These are phyloP conservation scores for Neurospora sp. DNA, from an alignment of 495 filamentous ascomycete genomes.

Conservation along the genomic window DNA sequence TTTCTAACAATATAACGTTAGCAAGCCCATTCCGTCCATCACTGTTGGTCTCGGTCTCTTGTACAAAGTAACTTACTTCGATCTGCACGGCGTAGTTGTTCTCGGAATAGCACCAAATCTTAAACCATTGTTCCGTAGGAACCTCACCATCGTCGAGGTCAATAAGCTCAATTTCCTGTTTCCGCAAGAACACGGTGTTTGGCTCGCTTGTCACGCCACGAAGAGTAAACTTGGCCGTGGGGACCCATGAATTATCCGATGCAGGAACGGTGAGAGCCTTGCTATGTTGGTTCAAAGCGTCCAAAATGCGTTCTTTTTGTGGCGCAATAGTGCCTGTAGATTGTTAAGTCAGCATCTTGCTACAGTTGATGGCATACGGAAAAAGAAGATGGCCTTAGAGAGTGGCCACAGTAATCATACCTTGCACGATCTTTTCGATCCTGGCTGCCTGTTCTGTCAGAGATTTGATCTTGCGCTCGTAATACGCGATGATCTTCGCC, in stretches of 20 bases:
- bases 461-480: slow-evolving; percentile 10
- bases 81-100: slow-evolving; percentile 21
- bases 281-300: neutral
- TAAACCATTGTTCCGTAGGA: slow-evolving; percentile 34
- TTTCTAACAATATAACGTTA: slow-evolving; percentile 10
- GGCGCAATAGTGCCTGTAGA: neutral
- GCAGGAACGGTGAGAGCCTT: slow-evolving; percentile 21
- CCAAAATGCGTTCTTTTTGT: neutral
- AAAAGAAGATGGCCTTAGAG: neutral
- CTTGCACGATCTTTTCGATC: slow-evolving; percentile 12
- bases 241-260: slow-evolving; percentile 26
- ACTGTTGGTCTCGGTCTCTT: slow-evolving; percentile 5
- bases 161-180: slow-evolving; percentile 15
- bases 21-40: neutral
- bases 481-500: slow-evolving; percentile 8
- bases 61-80: slow-evolving; percentile 20
- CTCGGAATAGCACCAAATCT: slow-evolving; percentile 19
- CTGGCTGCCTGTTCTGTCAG: slow-evolving; percentile 8
- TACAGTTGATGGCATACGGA: neutral
- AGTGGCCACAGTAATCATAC: slow-evolving; percentile 8
- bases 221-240: slow-evolving; percentile 27
- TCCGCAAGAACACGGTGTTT: slow-evolving; percentile 30
- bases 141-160: slow-evolving; percentile 7
- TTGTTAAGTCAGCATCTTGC: neutral
- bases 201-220: slow-evolving; percentile 28